phyloP scores from a whole-genome alignment of 202 grass and related monocot genomes.

The Elaeis oleifera region DNA sequence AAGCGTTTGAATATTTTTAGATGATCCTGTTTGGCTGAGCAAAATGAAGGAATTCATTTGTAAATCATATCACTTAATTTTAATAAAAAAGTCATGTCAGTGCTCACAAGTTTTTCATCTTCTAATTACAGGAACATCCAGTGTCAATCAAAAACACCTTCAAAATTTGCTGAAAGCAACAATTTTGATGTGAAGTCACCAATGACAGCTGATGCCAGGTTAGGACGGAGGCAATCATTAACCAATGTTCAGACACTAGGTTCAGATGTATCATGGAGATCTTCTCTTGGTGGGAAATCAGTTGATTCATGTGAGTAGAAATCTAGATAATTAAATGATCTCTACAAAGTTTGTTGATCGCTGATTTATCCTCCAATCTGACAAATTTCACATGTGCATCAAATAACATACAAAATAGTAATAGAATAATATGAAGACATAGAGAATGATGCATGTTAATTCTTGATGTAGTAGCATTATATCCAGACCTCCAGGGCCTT shows the following conservation, averaged over 20 bases:
- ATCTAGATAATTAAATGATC: neutral
- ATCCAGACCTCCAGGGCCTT: no score
- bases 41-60: neutral
- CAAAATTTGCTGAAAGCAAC: conserved; percentile 19
- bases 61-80: no score
- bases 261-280: conserved; percentile 46
- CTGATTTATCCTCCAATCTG: neutral
- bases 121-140: conserved; percentile 36
- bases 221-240: conserved; percentile 59
- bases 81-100: no score
- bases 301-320: conserved; percentile 47
- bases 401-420: neutral
- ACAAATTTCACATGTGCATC: neutral
- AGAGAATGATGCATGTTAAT: no score
- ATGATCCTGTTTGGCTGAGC: neutral
- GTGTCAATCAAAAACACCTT: conserved; percentile 31
- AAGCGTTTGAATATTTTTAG: neutral
- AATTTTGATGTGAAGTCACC: conserved; percentile 30
- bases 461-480: no score
- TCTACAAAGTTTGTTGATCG: neutral
- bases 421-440: no score
- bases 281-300: conserved; percentile 63
- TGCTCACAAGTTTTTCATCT: conserved; percentile 18
- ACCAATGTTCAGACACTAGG: conserved; percentile 39
- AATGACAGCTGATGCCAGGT: conserved; percentile 34